phyloP scores from a whole-genome alignment of 2,329 filamentous ascomycete genomes.

The Conoideocrella luteorostrata region DNA sequence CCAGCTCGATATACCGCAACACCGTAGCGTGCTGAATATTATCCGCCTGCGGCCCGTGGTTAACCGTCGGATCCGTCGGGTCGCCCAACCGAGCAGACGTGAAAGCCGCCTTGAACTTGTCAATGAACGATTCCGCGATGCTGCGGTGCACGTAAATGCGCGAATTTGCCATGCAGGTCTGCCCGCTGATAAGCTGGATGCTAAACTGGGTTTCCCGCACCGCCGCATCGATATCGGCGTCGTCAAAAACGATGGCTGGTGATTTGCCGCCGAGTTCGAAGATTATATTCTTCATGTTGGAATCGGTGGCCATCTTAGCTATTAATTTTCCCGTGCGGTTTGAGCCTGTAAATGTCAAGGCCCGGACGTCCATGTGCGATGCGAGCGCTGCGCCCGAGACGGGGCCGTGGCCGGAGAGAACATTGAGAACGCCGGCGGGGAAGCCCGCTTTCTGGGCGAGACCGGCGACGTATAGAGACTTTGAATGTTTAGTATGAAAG shows the following conservation, averaged over 20 bases:
- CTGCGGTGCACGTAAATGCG: slow-evolving; percentile 50
- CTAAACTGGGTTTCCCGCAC: slow-evolving; percentile 43
- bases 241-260: slow-evolving; percentile 57
- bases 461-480: slow-evolving; percentile 27
- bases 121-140: slow-evolving; percentile 50
- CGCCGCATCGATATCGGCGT: slow-evolving; percentile 57
- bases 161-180: slow-evolving; percentile 54
- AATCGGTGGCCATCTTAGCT: slow-evolving; percentile 63
- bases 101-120: slow-evolving; percentile 45
- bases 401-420: slow-evolving; percentile 63
- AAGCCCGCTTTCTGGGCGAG: slow-evolving; percentile 67
- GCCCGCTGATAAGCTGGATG: slow-evolving; percentile 49
- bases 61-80: slow-evolving; percentile 24
- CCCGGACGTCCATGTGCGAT: slow-evolving; percentile 62
- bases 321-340: slow-evolving; percentile 65
- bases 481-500: not conserved
- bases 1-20: slow-evolving; percentile 37
- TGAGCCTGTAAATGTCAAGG: slow-evolving; percentile 71
- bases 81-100: slow-evolving; percentile 32
- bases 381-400: slow-evolving; percentile 62
- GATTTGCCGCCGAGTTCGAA: slow-evolving; percentile 65
- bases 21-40: slow-evolving; percentile 43
- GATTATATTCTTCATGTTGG: slow-evolving; percentile 57
- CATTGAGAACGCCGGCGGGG: slow-evolving; percentile 67
- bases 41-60: slow-evolving; percentile 43